Base-by-base conservation (phyloP, 1,284 basidiomycete genomes). In the Cryptococcus sp. region DNA sequence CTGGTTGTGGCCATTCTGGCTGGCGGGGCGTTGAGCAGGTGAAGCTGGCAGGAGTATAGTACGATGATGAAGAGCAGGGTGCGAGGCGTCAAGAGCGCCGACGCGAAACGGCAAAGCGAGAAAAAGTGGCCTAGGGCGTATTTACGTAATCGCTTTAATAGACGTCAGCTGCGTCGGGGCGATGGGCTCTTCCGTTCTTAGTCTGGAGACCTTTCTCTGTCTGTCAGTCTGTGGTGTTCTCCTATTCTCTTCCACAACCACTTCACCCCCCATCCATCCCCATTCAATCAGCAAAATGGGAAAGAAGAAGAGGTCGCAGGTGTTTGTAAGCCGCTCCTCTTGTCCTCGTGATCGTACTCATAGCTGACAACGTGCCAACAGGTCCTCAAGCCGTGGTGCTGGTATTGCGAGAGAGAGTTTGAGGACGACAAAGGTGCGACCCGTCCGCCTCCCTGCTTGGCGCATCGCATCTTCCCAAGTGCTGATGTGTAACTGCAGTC, bases 371-470 rank as follows among this genome's bases (percentile, higher is more conserved):
- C 36, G 1, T 35, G 16, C 50, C 6, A 36, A 4, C 60, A 92
- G 90, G 80, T 91, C 59, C 84, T 93, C 67, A 87, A 89, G 42
- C 91, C 91, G 18, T 94, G 91, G 91, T 95, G 91, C 80, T 97
- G 93, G 95, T 97, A 97, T 78, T 97, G 94, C 82, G 95, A 98
- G 80, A 86, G 93, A 76, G 95, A 95, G 78, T 97, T 96, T 70
- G 92, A 96, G 77, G 93, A 96, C 84, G 92, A 94, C 78, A 95
- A 95, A 80, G 91, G 91, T 90, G 28, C 28, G 5, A 9, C 9
- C 39, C 44, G 62, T 23, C 70, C 62, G 52, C 40, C 24, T 46
- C 44, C 16, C 15, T 20, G 18, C 18, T 4, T 52, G 33, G 13
- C 11, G 36, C 18, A 47, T 9, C 15, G 20, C 38, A 13, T 11